These are phyloP conservation scores for Diplodia scrobiculata DNA, from an alignment of 2,329 filamentous ascomycete genomes.

Conservation along the genomic window DNA sequence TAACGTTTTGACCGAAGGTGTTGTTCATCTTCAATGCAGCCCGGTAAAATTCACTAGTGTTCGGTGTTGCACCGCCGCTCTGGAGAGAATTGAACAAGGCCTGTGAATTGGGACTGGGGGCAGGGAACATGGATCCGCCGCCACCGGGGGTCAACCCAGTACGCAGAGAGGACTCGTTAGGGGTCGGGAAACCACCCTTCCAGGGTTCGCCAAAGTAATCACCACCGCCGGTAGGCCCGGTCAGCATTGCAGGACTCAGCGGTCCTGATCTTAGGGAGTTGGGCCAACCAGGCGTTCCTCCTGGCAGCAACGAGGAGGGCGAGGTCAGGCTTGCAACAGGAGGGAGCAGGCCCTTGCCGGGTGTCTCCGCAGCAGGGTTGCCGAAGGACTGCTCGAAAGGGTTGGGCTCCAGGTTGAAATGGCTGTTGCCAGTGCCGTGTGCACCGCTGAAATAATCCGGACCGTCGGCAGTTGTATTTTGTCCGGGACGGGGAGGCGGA, in stretches of 20 bases:
- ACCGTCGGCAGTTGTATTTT: slow-evolving; percentile 33
- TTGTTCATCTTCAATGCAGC: slow-evolving; percentile 70
- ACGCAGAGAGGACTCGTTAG: slow-evolving; percentile 91
- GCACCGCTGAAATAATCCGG: slow-evolving; percentile 54
- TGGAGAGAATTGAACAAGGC: slow-evolving; percentile 77
- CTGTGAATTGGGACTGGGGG: slow-evolving; percentile 82
- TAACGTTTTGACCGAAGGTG: slow-evolving; percentile 46
- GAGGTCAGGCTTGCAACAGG: slow-evolving; percentile 90
- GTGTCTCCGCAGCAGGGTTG: slow-evolving; percentile 69
- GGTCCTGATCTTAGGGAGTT: slow-evolving; percentile 88
- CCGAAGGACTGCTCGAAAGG: slow-evolving; percentile 96
- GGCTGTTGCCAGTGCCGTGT: slow-evolving; percentile 41
- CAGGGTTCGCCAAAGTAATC: slow-evolving; percentile 90
- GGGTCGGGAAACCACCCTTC: slow-evolving; percentile 84
- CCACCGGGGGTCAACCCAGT: slow-evolving; percentile 92
- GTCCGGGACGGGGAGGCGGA: slow-evolving; percentile 54
- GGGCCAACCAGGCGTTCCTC: slow-evolving; percentile 73
- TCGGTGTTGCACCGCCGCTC: slow-evolving; percentile 81
- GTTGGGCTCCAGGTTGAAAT: slow-evolving; percentile 81
- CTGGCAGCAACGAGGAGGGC: slow-evolving; percentile 71
- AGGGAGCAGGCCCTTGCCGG: slow-evolving; percentile 77
- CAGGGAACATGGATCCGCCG: slow-evolving; percentile 95
- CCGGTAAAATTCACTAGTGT: slow-evolving; percentile 90
- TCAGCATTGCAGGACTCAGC: slow-evolving; percentile 94
- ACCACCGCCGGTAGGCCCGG: slow-evolving; percentile 68